phyloP scores from a whole-genome alignment of 495 filamentous ascomycete genomes.

The Amniculicola lignicola region DNA sequence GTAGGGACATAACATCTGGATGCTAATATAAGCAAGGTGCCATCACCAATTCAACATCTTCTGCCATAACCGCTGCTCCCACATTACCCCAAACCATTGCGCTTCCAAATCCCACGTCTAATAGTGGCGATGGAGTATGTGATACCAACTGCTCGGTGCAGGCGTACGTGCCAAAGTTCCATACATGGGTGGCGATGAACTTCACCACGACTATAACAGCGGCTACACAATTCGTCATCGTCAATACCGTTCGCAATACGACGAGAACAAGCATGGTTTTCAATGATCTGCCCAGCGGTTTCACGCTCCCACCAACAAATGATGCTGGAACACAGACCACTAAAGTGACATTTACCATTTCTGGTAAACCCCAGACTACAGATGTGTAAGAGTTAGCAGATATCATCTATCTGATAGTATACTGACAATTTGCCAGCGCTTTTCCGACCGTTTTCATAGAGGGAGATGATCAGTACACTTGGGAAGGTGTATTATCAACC shows the following conservation, averaged over 20 bases:
- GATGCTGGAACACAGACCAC: background rate
- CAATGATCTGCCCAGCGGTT: background rate
- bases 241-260: background rate
- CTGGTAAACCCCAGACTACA: background rate
- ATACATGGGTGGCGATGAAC: background rate
- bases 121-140: too few species aligned
- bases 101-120: too few species aligned
- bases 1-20: too few species aligned
- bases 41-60: too few species aligned
- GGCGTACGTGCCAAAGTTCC: background rate
- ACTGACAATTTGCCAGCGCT: background rate
- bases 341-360: background rate
- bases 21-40: too few species aligned
- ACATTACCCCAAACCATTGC: too few species aligned
- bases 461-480: background rate
- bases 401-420: background rate
- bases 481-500: background rate
- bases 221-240: background rate
- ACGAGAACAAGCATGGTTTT: background rate
- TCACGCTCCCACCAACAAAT: background rate
- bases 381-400: background rate
- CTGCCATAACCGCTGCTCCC: too few species aligned
- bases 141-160: background rate
- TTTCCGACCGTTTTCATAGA: conserved; percentile 2
- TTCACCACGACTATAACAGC: background rate